Percentiles rank a stretch among this genome's conserved stretches.
Conservation (phyloP, 352 stramenopile species). For the Globisporangium camurandrum region DNA sequence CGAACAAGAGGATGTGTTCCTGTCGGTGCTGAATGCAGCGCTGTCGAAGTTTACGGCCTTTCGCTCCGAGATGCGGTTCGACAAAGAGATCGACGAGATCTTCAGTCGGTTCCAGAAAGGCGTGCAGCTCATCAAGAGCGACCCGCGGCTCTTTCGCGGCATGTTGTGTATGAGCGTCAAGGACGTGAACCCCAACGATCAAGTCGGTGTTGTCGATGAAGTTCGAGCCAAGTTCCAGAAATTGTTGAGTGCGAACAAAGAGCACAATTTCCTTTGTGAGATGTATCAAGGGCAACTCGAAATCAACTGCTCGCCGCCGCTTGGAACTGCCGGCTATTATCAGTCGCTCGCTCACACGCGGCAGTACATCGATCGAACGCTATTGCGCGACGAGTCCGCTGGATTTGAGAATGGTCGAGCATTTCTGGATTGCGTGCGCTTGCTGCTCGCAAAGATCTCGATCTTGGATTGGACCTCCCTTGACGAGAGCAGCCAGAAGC, state of each 20-base stretch:
- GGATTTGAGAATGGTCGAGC: constrained; percentile 34
- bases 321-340: constrained; percentile 63
- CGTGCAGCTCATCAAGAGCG: constrained; percentile 49
- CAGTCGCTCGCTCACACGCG: constrained; percentile 36
- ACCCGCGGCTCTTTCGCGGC: constrained; percentile 50
- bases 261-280: constrained; percentile 55
- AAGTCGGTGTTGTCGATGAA: constrained; percentile 32
- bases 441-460: constrained; percentile 67
- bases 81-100: constrained; percentile 66
- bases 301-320: constrained; percentile 63
- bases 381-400: constrained; percentile 21
- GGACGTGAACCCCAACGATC: constrained; percentile 64
- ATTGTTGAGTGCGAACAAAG: constrained; percentile 36
- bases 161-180: constrained; percentile 68
- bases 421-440: constrained; percentile 63
- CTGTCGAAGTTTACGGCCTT: constrained; percentile 71
- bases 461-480: constrained; percentile 68
- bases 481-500: constrained; percentile 39
- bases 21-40: constrained; percentile 65
- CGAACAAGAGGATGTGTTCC: constrained; percentile 68
- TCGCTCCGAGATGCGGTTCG: constrained; percentile 68
- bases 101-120: constrained; percentile 68
- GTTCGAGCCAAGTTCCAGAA: constrained; percentile 45
- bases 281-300: constrained; percentile 52
- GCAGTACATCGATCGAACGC: constrained; percentile 39